phyloP scores from a whole-genome alignment of 176 grass and related monocot genomes.

The Avena atlantica region DNA sequence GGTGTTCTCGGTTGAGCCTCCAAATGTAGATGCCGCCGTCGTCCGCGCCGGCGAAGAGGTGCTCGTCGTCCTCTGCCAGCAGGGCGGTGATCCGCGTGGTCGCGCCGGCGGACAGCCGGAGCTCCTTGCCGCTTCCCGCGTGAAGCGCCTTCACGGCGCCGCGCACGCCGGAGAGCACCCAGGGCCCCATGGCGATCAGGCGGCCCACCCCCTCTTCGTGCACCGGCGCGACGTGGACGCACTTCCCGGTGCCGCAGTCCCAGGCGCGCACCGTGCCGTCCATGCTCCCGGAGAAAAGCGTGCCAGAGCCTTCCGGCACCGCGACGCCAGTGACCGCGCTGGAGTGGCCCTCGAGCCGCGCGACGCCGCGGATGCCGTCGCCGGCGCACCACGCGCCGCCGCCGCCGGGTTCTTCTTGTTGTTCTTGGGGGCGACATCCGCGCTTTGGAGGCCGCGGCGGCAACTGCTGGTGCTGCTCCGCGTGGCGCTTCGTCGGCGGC shows the following conservation, averaged over 20 bases:
- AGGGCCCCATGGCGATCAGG: constrained; percentile 18
- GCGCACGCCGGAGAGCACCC: neutral
- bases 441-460: neutral
- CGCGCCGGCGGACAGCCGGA: neutral
- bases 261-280: constrained; percentile 37
- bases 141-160: constrained; percentile 22
- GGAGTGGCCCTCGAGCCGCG: constrained; percentile 5
- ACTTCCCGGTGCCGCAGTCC: constrained; percentile 32
- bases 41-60: constrained; percentile 34
- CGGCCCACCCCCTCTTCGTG: neutral
- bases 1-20: neutral
- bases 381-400: neutral
- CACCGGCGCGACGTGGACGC: neutral
- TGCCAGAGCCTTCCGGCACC: neutral
- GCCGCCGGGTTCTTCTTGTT: neutral
- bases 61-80: neutral
- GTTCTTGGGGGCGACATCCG: neutral
- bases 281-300: constrained; percentile 32
- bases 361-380: constrained; percentile 1
- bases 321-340: constrained; percentile 31
- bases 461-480: neutral
- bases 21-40: constrained; percentile 33
- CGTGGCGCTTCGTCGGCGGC: neutral
- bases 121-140: neutral
- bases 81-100: neutral